Base-by-base conservation (phyloP, 2,329 filamentous ascomycete species). In the Trichoderma sp. region DNA sequence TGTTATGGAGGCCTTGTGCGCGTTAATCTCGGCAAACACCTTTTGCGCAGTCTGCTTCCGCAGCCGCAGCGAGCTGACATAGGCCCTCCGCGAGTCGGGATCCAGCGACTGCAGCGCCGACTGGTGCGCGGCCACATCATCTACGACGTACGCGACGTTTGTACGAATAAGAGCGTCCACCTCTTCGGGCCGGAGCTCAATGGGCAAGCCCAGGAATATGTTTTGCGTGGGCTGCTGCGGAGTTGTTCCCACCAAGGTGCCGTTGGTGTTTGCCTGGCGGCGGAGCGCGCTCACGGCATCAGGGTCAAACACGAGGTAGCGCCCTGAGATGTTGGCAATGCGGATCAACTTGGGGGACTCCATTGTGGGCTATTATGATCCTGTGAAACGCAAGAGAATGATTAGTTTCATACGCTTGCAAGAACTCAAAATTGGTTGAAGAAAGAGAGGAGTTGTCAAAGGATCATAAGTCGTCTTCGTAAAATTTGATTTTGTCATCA, bases 181-280 rank as follows among this genome's bases (percentile, higher is more conserved):
- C 83, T 99, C 96, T 81, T 98, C 96, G 1, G 93, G 91, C 83
- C 96, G 92, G 56, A 99, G 85, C 83, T 97, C 92, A 31, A 98
- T 82, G 3, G 96, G 96, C 61, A 98, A 82, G 57, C 94, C 93
- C 70, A 95, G 87, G 78, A 98, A 98, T 69, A 97, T 87, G 81
- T 97, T 98, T 81, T 99, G 96, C 74, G 96, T 95, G 6, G 94
- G 94, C 69, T 93, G 91, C 80, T 98, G 94, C 2, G 96, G 95
- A 35, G 97, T 89, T 8, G 92, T 94, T 69, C 96, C 96, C 70
- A 92, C 90, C 68, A 97, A 85, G 37, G 96, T 91, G 72, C 94
- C 94, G 76, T 92, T 94, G 75, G 97, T 93, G 78, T 93, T 90
- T 82, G 97, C 88, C 75, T 89, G 84, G 71, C 92, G 89, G 73